A percentile compares a stretch with the other conserved stretches of the same genome.
These are phyloP conservation scores for Coprinopsis marcescibilis DNA, from an alignment of 768 basidiomycete species.

Conservation along the genomic window DNA sequence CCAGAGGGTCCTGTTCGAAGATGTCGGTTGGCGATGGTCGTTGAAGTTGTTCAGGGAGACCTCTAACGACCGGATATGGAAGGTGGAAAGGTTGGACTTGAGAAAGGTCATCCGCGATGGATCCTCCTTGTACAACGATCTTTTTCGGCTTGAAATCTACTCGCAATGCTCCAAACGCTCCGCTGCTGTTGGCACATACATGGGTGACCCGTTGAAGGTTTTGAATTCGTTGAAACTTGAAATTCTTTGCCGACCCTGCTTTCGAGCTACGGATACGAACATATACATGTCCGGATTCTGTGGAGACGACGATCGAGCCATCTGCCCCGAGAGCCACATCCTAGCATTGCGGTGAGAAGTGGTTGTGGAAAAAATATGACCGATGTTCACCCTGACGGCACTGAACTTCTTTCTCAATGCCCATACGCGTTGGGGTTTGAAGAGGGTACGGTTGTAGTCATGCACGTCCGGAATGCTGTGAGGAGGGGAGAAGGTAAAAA, in stretches of 20 bases:
- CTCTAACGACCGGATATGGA: constrained; percentile 14
- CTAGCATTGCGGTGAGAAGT: constrained; percentile 25
- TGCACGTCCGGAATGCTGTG: constrained; percentile 24
- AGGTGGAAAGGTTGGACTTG: constrained; percentile 57
- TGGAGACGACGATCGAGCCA: constrained; percentile 87
- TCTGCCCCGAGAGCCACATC: constrained; percentile 89
- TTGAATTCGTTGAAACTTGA: constrained; percentile 77
- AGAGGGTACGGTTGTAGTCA: constrained; percentile 29
- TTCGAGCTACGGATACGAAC: constrained; percentile 59
- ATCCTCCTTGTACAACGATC: constrained; percentile 50
- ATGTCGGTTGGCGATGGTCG: background rate
- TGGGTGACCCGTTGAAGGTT: constrained; percentile 79
- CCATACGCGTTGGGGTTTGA: constrained; percentile 90
- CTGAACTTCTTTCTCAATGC: constrained; percentile 82
- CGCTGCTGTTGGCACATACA: constrained; percentile 82
- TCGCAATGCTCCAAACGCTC: constrained; percentile 82
- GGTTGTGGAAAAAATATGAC: background rate
- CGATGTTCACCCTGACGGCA: constrained; percentile 57
- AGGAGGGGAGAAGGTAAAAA: constrained; percentile 65
- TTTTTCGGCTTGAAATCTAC: constrained; percentile 59
- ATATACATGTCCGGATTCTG: constrained; percentile 91
- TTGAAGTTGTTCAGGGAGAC: background rate
- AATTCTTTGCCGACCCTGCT: constrained; percentile 35
- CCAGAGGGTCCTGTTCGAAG: background rate
- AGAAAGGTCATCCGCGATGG: constrained; percentile 61